Percentiles rank a stretch among this genome's conserved stretches.
These are phyloP conservation scores for Hansenula lynferdii DNA, from an alignment of 1,139 yeast species.

Conservation along the genomic window DNA sequence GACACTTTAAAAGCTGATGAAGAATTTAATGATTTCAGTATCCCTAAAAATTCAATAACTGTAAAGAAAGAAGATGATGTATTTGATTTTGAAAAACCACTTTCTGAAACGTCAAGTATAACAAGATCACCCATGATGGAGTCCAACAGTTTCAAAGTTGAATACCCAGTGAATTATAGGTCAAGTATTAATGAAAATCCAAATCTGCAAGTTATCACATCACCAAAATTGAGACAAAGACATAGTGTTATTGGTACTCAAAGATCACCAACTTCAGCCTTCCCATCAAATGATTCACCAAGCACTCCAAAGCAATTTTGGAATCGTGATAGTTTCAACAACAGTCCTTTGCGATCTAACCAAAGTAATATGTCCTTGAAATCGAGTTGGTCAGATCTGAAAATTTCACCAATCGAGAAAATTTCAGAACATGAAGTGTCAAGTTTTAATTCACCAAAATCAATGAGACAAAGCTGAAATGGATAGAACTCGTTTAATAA, in stretches of 20 bases:
- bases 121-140: no score
- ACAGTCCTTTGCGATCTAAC: not conserved
- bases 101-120: not conserved
- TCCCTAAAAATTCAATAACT: slow-evolving; percentile 6
- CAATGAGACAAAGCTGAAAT: not conserved
- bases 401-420: not conserved
- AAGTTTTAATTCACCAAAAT: not conserved
- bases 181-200: no score
- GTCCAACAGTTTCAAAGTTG: no score
- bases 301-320: no score
- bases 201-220: no score
- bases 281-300: not conserved
- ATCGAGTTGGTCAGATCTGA: slow-evolving; percentile 1
- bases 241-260: not conserved
- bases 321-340: no score
- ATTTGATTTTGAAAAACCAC: slow-evolving; percentile 8
- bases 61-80: slow-evolving; percentile 2
- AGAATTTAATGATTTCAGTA: slow-evolving; percentile 15
- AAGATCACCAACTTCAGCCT: not conserved
- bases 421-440: slow-evolving; percentile 1
- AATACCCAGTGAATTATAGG: no score
- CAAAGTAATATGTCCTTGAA: not conserved
- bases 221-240: not conserved
- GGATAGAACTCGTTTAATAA: no score
- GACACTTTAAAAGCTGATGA: slow-evolving; percentile 19